Evolutionary conservation across 2,329 filamentous ascomycete genomes (phyloP), one percentile per base, ranked within the genome.

Genomic region (Exophiala viscosa): DNA sequence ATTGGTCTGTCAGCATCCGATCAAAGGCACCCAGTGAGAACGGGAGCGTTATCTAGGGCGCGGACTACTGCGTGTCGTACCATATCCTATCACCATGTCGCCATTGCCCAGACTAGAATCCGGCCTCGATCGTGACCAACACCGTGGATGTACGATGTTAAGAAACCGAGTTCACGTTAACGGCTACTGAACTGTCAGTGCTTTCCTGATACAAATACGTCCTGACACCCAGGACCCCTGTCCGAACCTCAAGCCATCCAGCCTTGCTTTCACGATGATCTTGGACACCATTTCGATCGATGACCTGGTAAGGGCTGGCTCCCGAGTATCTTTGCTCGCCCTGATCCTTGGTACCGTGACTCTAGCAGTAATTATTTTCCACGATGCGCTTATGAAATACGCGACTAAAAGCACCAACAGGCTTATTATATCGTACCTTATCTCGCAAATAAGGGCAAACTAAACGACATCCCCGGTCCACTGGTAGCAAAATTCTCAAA

Each of bases 381-480:
- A 9, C 15, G 11, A 10, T 28, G 10, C 10, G 18, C 13, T 17
- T 17, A 31, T n/a, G 20, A 13, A 42, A 2, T 23, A n/a, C 2
- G 17, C 13, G 20, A n/a, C 40, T 31, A n/a, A 42, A 1, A 14
- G n/a, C 7, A 8, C 18, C 17, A 42, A 31, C 11, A 42, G 40
- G 40, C 40, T 5, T 42, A 42, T 8, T 42, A 42, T 31, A 31
- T 42, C 18, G 20, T 42, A 9, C 40, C 40, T 23, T 42, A 42
- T 42, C 18, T 42, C 8, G 20, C 40, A 11, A 42, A 42, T 18
- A 42, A 42, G 9, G 40, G 40, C 40, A 42, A 42, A 23, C n/a
- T 42, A 18, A 42, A 42, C 14, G 40, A 42, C 20, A 42, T 42
- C 11, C 34, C 44, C 6, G 44, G 32, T 7, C 44, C 44, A 38